Conservation (phyloP, 1,139 yeast species). For the Spathaspora sp. region DNA sequence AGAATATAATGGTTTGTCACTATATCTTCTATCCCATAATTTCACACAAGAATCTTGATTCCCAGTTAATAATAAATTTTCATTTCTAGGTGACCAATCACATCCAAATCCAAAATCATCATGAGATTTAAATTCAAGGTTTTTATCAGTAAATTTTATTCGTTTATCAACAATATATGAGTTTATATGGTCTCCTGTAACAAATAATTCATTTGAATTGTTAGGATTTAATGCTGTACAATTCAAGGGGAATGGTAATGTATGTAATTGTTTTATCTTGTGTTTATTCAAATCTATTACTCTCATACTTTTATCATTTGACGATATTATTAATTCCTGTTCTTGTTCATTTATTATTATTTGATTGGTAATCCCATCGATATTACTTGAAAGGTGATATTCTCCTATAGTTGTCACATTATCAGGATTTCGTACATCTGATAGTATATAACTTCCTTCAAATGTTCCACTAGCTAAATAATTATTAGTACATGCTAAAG, state of each 20-base stretch:
- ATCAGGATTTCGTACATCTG: slow-evolving; percentile 28
- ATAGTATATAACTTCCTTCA: slow-evolving; percentile 50
- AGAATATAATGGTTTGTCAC: slow-evolving; percentile 25
- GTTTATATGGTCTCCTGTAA: slow-evolving; percentile 52
- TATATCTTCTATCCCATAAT: slow-evolving; percentile 49
- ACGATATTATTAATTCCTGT: slow-evolving; percentile 37
- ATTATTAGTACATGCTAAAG: slow-evolving; percentile 45
- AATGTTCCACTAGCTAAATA: slow-evolving; percentile 54
- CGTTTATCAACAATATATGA: slow-evolving; percentile 49
- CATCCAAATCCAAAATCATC: slow-evolving; percentile 59
- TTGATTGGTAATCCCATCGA: slow-evolving; percentile 59
- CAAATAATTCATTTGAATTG: slow-evolving; percentile 36
- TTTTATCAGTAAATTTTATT: slow-evolving; percentile 15
- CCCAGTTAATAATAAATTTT: slow-evolving; percentile 51
- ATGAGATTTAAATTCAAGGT: slow-evolving; percentile 41
- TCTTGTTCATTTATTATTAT: slow-evolving; percentile 35
- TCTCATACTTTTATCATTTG: slow-evolving; percentile 49
- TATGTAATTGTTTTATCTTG: slow-evolving; percentile 11
- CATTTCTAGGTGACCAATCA: slow-evolving; percentile 53
- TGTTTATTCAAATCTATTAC: slow-evolving; percentile 34
- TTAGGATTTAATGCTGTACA: slow-evolving; percentile 42
- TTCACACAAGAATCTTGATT: slow-evolving; percentile 62
- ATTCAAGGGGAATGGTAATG: slow-evolving; percentile 51
- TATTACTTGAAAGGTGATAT: slow-evolving; percentile 39
- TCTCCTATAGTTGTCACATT: slow-evolving; percentile 30